phyloP scores from a whole-genome alignment of 805 yeast genomes.

The Lipomyces sp. region DNA sequence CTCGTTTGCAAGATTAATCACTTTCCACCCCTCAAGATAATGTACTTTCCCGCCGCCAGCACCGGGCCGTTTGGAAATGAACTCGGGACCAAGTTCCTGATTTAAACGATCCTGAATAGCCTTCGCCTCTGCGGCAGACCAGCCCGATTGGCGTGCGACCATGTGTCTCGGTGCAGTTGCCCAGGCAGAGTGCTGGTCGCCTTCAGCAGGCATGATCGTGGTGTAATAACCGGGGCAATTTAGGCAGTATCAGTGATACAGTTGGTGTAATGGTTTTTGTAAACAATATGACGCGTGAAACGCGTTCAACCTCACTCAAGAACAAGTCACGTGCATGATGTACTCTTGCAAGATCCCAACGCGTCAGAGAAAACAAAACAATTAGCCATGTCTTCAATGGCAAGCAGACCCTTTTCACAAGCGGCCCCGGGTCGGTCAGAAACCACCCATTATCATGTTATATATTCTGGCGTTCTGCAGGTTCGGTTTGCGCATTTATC shows the following conservation, averaged over 20 bases:
- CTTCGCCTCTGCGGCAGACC: slow-evolving; percentile 28
- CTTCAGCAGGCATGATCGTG: slow-evolving; percentile 18
- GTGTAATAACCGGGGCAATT: background rate
- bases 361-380: no score
- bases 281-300: no score
- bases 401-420: slow-evolving; percentile 18
- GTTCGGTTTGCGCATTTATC: slow-evolving; percentile 25
- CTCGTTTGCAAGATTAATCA: slow-evolving; percentile 66
- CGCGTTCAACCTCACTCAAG: no score
- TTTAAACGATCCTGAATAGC: slow-evolving; percentile 33
- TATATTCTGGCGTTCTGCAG: slow-evolving; percentile 26
- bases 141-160: background rate
- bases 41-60: slow-evolving; percentile 53
- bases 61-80: slow-evolving; percentile 58
- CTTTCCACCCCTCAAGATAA: slow-evolving; percentile 74
- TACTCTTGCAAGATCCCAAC: no score
- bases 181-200: slow-evolving; percentile 18
- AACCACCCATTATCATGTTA: slow-evolving; percentile 28
- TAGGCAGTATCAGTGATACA: no score
- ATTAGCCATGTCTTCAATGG: background rate
- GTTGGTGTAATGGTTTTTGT: no score
- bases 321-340: no score
- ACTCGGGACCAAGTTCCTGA: slow-evolving; percentile 56
- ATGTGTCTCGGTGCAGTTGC: background rate
- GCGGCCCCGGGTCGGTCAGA: slow-evolving; percentile 23